Conservation (phyloP, 805 yeast species). For the Diddensiella caesifluorescens region DNA sequence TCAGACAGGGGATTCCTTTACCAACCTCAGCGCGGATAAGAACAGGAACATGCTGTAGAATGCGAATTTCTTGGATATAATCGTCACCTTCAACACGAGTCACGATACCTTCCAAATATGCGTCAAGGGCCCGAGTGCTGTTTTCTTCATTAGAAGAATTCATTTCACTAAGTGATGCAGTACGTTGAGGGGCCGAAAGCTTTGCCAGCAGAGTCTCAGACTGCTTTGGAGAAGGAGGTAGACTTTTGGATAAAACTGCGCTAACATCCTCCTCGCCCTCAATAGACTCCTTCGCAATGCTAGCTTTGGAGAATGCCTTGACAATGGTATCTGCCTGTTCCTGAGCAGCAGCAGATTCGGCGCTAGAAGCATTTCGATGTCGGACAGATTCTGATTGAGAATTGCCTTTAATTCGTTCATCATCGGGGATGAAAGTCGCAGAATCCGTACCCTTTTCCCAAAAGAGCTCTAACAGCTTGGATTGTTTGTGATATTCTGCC, state of each 20-base stretch:
- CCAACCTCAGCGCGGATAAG: conserved; percentile 87
- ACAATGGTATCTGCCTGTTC: conserved; percentile 10
- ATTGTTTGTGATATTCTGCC: conserved; percentile 79
- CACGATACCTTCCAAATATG: conserved; percentile 52
- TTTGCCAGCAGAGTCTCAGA: conserved; percentile 13
- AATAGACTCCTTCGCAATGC: conserved; percentile 6
- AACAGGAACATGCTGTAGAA: conserved; percentile 74
- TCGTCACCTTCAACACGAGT: conserved; percentile 58
- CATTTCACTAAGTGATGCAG: conserved; percentile 25
- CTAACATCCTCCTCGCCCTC: conserved; percentile 8
- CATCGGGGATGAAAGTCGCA: conserved; percentile 87
- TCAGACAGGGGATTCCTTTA: conserved; percentile 91
- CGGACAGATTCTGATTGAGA: conserved; percentile 48
- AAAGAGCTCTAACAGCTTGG: conserved; percentile 67
- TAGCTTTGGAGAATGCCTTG: conserved; percentile 13
- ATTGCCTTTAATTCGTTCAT: conserved; percentile 72
- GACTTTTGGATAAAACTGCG: conserved; percentile 24
- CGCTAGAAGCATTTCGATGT: conserved; percentile 56
- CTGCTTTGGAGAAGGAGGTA: conserved; percentile 28
- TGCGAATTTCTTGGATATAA: conserved; percentile 75
- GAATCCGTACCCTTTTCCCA: conserved; percentile 94
- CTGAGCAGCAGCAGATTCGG: conserved; percentile 64
- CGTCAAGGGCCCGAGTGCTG: conserved; percentile 41
- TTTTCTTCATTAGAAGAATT: conserved; percentile 18
- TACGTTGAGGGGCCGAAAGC: conserved; percentile 21